Base-by-base conservation (phyloP, 345 rosid species). In the Laguncularia racemosa region DNA sequence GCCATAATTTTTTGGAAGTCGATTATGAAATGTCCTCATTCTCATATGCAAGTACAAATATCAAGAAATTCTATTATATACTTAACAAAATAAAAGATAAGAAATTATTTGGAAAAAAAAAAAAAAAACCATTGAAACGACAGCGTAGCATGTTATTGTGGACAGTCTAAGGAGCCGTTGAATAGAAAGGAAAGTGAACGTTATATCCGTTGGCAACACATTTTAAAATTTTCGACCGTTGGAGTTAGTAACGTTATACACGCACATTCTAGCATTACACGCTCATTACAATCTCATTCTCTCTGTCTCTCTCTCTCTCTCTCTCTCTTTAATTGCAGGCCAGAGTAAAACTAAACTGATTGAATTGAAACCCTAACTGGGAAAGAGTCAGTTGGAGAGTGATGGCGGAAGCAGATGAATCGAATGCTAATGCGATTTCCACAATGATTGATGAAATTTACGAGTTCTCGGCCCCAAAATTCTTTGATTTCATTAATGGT, bases 391-490 rank as follows among this genome's bases (percentile, higher is more conserved):
- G 40, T 33, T 33, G 40, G 40, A 33, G 40, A 1, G 11, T 16
- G 46, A 52, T 59, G 59, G 67, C 67, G 2, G 67, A 10, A 46
- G 67, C 44, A 1, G 44, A n/a, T 11, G 62, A 52, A 43, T 47
- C 71, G 16, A 57, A 19, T 0, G 83, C 70, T 16, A 80, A 73
- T 48, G 18, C 74, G 0, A 55, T 20, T 40, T 49, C 23, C 12
- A 55, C 50, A 21, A 52, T 85, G 63, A 59, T 90, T 17, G 97
- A 93, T 54, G 79, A 81, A 62, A 46, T 63, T 0, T 93, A 89
- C 67, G 99, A 93, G 79, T 93, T 87, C 77, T 81, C 85, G 8
- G 99, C 99, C 6, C 97, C 97, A 1, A 55, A 74, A 20, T 95
- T 92, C 79, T 95, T 75, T n/a, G 96, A 95, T 67, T 95, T 95